phyloP scores from a whole-genome alignment of 1,284 basidiomycete species.

The Pholiota adiposa region DNA sequence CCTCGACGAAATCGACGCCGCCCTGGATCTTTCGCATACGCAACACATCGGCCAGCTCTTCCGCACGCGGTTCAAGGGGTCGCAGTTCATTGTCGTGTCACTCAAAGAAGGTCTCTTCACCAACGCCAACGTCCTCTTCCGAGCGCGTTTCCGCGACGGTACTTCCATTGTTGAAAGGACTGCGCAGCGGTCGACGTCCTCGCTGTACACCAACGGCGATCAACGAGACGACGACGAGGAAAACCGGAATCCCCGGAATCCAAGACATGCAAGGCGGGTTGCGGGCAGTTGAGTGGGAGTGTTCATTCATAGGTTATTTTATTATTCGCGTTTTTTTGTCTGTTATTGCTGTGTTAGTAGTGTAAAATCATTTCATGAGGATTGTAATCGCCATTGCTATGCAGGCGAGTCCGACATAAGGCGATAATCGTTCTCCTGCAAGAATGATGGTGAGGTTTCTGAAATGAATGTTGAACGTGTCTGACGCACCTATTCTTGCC shows the following conservation, averaged over 20 bases:
- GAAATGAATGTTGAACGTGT: not conserved
- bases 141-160: slow-evolving; percentile 90
- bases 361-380: slow-evolving; percentile 34
- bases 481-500: slow-evolving; percentile 81
- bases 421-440: slow-evolving; percentile 80
- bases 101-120: slow-evolving; percentile 98
- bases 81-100: slow-evolving; percentile 98
- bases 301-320: slow-evolving; percentile 3
- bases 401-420: slow-evolving; percentile 83
- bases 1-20: slow-evolving; percentile 97
- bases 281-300: slow-evolving; percentile 7
- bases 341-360: slow-evolving; percentile 20
- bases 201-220: slow-evolving; percentile 37
- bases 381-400: slow-evolving; percentile 77
- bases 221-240: slow-evolving; percentile 34
- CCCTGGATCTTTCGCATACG: slow-evolving; percentile 94
- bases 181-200: slow-evolving; percentile 58
- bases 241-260: slow-evolving; percentile 30
- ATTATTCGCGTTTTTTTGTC: slow-evolving; percentile 20
- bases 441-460: not conserved
- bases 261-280: slow-evolving; percentile 26
- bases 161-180: slow-evolving; percentile 89
- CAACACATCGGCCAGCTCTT: slow-evolving; percentile 98
- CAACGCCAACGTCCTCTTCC: slow-evolving; percentile 97
- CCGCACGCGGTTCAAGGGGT: slow-evolving; percentile 96